Evolutionary conservation across 2,329 filamentous ascomycete species (phyloP), one percentile per base, ranked within the genome.

Genomic region (Colletotrichum navitas): DNA sequence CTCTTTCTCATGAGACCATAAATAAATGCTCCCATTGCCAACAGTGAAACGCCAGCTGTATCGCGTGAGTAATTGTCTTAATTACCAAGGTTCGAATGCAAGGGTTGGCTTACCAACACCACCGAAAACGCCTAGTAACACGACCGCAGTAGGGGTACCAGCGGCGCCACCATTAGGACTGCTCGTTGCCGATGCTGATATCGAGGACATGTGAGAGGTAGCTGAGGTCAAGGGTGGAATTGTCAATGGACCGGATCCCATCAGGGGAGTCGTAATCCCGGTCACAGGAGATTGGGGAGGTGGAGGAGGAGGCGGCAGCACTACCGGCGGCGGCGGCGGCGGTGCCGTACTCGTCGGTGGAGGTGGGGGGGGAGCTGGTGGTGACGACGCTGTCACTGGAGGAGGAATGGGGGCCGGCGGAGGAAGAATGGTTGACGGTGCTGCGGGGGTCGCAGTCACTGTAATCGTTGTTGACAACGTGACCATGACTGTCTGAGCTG

Each of bases 11-110:
- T 59, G 16, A 72, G 43, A 1, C 69, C 69, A 11, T 63, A 72
- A 6, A 72, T 63, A 16, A 72, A 72, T 1, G 66, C 29, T 2
- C 69, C 69, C 69, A 72, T 72, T 5, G 69, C 69, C 24, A 72
- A 16, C 5, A 72, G n/a, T 4, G 69, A 72, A 2, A 72, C 65
- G 7, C 69, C 69, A 36, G 69, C 69, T 72, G 11, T n/a, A 14
- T 1, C 1, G 1, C 68, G 6, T 72, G 14, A 72, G 65, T 4
- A 18, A 0, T 2, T 2, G 6, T 14, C 7, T 54, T 10, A 14
- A 1, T 16, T 3, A 24, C 14, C 10, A 1, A 29, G 2, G 0
- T 8, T 18, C 8, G 21, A 5, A 24, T 18, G n/a, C 14, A 21
- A 26, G 10, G 1, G 7, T 36, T 24, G 7, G 36, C 69, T 55